Evolutionary conservation across 805 yeast genomes (phyloP).

Genomic region (Candida anglica): DNA sequence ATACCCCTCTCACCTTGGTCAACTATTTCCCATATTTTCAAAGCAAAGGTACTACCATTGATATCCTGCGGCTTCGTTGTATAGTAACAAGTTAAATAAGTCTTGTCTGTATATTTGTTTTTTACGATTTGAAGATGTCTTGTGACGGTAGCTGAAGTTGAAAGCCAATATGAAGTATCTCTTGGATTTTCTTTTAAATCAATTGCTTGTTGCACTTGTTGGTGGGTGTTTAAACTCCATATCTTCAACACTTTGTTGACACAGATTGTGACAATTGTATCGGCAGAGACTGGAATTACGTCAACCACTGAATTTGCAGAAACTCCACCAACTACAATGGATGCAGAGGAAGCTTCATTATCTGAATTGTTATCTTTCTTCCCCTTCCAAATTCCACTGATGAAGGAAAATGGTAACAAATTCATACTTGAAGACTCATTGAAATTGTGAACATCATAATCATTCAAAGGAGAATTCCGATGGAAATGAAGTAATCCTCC

Average conservation of each 20-base stretch:
- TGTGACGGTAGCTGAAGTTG: slow-evolving; percentile 19
- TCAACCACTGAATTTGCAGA: slow-evolving; percentile 43
- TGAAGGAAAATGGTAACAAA: slow-evolving; percentile 25
- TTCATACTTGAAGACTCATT: slow-evolving; percentile 46
- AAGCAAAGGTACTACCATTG: slow-evolving; percentile 15
- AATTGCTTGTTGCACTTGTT: slow-evolving; percentile 12
- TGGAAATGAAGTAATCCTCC: slow-evolving; percentile 68
- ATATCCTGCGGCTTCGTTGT: slow-evolving; percentile 9
- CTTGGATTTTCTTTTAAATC: slow-evolving; percentile 8
- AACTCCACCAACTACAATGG: slow-evolving; percentile 28
- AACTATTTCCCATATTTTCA: slow-evolving; percentile 20
- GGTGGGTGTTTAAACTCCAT: slow-evolving; percentile 51
- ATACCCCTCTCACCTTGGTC: slow-evolving; percentile 1
- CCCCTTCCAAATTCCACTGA: slow-evolving; percentile 18
- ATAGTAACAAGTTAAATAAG: slow-evolving; percentile 14
- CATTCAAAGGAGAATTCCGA: slow-evolving; percentile 33
- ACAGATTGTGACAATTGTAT: slow-evolving; percentile 46
- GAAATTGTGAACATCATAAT: slow-evolving; percentile 46
- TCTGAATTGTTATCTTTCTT: slow-evolving; percentile 8
- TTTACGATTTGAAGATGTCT: slow-evolving; percentile 22
- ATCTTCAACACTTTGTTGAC: slow-evolving; percentile 51
- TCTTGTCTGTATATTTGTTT: slow-evolving; percentile 4
- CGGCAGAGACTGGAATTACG: slow-evolving; percentile 30
- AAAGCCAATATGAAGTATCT: slow-evolving; percentile 19
- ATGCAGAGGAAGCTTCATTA: slow-evolving; percentile 26